A percentile compares a stretch with the other conserved stretches of the same genome.
Conservation (phyloP, 176 grass and related monocot genomes). For the Avena atlantica region DNA sequence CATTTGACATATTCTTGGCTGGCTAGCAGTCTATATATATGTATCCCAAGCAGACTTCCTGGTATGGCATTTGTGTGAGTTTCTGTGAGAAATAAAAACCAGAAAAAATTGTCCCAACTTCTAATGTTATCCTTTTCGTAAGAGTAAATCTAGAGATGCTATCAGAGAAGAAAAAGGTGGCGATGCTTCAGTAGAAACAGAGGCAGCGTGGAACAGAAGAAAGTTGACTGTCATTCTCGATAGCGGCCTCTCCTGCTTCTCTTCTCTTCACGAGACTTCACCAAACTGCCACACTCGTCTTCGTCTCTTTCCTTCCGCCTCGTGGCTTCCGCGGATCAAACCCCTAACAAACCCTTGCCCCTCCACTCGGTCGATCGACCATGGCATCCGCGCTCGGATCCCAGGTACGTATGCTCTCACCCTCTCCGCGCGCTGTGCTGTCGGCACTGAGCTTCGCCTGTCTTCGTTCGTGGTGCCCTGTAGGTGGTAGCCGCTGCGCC, state of each 20-base stretch:
- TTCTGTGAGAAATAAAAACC: too few relatives aligned
- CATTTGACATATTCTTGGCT: too few relatives aligned
- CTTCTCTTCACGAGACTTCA: neutral
- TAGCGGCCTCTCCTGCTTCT: neutral
- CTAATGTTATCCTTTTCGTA: too few relatives aligned
- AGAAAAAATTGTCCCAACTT: too few relatives aligned
- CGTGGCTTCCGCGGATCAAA: slow-evolving; percentile 50
- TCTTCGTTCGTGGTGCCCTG: neutral
- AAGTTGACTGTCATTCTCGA: neutral
- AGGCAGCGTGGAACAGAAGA: neutral
- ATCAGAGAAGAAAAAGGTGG: neutral
- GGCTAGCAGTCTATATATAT: too few relatives aligned
- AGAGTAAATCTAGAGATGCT: too few relatives aligned
- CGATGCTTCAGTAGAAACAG: neutral
- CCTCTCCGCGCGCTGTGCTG: neutral
- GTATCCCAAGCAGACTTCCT: too few relatives aligned
- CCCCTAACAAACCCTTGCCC: slow-evolving; percentile 41
- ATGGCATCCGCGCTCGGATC: slow-evolving; percentile 45
- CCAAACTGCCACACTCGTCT: slow-evolving; percentile 7
- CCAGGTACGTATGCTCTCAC: slow-evolving; percentile 37
- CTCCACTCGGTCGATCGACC: neutral
- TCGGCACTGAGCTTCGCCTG: neutral
- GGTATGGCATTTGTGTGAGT: too few relatives aligned
- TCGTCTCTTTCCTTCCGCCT: slow-evolving; percentile 12
- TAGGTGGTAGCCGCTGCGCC: slow-evolving; percentile 42